A percentile compares a stretch with the other conserved stretches of the same genome.
phyloP scores from a whole-genome alignment of 2,329 filamentous ascomycete genomes.

The Ceratocystiopsis brevicomis region DNA sequence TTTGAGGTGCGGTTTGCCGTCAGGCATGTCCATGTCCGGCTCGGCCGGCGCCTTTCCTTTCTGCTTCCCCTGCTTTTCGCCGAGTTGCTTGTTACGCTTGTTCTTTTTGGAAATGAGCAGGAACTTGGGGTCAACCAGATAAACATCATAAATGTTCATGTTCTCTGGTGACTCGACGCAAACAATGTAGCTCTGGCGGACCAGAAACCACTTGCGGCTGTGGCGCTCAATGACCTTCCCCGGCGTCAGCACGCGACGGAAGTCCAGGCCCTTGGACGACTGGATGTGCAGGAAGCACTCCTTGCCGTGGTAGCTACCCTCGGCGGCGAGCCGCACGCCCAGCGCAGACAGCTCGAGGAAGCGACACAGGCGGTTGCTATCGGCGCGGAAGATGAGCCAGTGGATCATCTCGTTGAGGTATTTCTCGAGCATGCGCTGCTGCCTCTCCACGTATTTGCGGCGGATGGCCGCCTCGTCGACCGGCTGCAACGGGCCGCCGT shows the following conservation, averaged over 20 bases:
- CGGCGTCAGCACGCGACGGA: constrained; percentile 62
- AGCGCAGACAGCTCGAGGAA: constrained; percentile 90
- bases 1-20: constrained; percentile 21
- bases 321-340: constrained; percentile 79
- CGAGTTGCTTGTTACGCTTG: constrained; percentile 25
- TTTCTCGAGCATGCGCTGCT: constrained; percentile 68
- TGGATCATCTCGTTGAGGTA: constrained; percentile 89
- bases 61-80: constrained; percentile 26
- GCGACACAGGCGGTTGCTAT: constrained; percentile 88
- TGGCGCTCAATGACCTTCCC: constrained; percentile 64
- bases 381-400: constrained; percentile 89
- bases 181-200: constrained; percentile 93
- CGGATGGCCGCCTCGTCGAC: constrained; percentile 36
- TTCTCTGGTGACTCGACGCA: constrained; percentile 97
- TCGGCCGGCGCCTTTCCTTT: not conserved
- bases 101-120: constrained; percentile 58
- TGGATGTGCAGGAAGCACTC: constrained; percentile 89
- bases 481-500: constrained; percentile 21
- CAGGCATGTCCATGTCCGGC: constrained; percentile 31
- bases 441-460: constrained; percentile 56
- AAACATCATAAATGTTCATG: constrained; percentile 97
- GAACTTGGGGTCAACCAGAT: constrained; percentile 85
- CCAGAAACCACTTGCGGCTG: constrained; percentile 89
- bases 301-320: constrained; percentile 94
- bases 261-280: constrained; percentile 74